Base-by-base conservation (phyloP, 2,329 filamentous ascomycete genomes). In the Xylariales sp. region DNA sequence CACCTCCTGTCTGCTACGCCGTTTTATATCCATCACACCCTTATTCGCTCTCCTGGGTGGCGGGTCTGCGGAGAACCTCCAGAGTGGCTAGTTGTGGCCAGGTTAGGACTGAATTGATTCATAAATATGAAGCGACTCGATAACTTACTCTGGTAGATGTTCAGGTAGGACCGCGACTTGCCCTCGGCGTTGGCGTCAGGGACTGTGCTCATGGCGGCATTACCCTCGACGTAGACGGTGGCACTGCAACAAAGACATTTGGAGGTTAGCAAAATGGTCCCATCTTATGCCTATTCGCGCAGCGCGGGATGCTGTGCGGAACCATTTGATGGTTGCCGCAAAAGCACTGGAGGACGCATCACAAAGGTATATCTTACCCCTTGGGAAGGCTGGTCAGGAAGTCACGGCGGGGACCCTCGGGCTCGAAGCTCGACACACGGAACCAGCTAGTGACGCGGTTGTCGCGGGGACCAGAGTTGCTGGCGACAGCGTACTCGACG, bases 401-500 rank as follows among this genome's bases (percentile, higher is more conserved):
- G 46, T 95, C 86, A 55, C 83, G 81, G 59, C 76, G 71, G 34
- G 75, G 63, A 11, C 84, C 86, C 47, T 87, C 81, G 12, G 69
- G 67, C 37, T 67, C 52, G 60, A 97, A 97, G 66, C 74, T 80
- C 23, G 81, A 72, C 39, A 97, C 72, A 41, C 74, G 75, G 74
- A 94, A 97, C 85, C 86, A 97, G 71, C 83, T 93, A 20, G 85
- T 87, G 58, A 80, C 75, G 56, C 79, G 73, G 63, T 87, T 85
- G 13, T 91, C 84, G 48, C 66, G 69, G 44, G 71, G 65, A 12
- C 88, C 88, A 42, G 60, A 62, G 61, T 69, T 81, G 53, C 80
- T 85, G 36, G 79, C 90, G 45, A 98, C 69, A 5, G 80, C 68
- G 61, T 95, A 97, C 53, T 76, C 78, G 55, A 97, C 59, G 41